A percentile compares a stretch with the other conserved stretches of the same genome.
phyloP scores from a whole-genome alignment of 2,329 filamentous ascomycete genomes.

The Bimuria novae-zelandiae region DNA sequence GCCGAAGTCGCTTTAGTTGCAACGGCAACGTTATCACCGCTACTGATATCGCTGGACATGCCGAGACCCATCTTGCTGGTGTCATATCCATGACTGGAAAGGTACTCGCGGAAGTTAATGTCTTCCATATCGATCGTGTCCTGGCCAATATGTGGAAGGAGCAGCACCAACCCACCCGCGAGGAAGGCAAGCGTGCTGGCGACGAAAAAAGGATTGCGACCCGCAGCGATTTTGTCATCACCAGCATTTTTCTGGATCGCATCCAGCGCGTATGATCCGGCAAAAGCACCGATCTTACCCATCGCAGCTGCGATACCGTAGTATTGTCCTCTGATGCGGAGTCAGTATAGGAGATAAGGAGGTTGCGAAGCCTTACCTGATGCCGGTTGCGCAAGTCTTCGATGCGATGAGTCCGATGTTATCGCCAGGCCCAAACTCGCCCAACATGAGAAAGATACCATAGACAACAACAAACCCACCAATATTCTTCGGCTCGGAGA shows the following conservation, averaged over 20 bases:
- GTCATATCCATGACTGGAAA: conserved; percentile 78
- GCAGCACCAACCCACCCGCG: conserved; percentile 67
- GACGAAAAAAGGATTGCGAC: conserved; percentile 92
- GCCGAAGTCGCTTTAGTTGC: conserved; percentile 1
- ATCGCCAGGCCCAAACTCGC: conserved; percentile 84
- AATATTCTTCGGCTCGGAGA: conserved; percentile 70
- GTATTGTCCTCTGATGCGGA: conserved; percentile 64
- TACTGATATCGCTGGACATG: conserved; percentile 11
- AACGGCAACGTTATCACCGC: conserved; percentile 18
- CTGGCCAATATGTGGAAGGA: conserved; percentile 76
- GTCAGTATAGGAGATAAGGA: not conserved
- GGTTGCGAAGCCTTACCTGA: conserved; percentile 56
- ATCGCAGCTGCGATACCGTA: conserved; percentile 72
- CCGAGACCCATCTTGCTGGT: conserved; percentile 59
- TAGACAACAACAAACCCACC: conserved; percentile 80
- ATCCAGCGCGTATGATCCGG: conserved; percentile 82
- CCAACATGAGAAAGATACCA: conserved; percentile 75
- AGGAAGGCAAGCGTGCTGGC: conserved; percentile 75
- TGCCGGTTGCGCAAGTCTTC: conserved; percentile 85
- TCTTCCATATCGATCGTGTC: conserved; percentile 86
- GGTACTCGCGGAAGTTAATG: conserved; percentile 71
- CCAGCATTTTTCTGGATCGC: conserved; percentile 56
- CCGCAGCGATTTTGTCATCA: conserved; percentile 53
- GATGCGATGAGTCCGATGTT: conserved; percentile 88
- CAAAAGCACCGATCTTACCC: conserved; percentile 81